These are phyloP conservation scores for Tinospora cordifolia DNA, from an alignment of 164 flowering plant species.

Conservation along the genomic window DNA sequence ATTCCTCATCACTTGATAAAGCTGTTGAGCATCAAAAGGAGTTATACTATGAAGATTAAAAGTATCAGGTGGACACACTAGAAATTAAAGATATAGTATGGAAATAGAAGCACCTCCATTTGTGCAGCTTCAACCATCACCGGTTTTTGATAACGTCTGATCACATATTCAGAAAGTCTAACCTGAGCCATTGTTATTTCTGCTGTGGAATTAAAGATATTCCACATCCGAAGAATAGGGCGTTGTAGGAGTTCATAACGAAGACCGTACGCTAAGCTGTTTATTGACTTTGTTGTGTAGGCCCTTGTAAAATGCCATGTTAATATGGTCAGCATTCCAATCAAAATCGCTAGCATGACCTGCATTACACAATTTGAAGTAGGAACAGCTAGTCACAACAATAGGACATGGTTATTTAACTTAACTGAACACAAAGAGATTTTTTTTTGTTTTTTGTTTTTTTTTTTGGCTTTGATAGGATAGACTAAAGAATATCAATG, in stretches of 20 bases:
- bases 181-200: constrained; percentile 90
- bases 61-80: not conserved
- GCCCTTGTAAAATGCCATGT: constrained; percentile 93
- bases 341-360: constrained; percentile 93
- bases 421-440: not conserved
- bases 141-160: constrained; percentile 49
- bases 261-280: constrained; percentile 78
- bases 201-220: constrained; percentile 74
- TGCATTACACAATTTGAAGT: constrained; percentile 29
- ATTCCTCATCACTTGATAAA: constrained; percentile 73
- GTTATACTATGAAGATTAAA: not conserved
- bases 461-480: not conserved
- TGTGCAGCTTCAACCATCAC: constrained; percentile 44
- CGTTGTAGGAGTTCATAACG: constrained; percentile 90
- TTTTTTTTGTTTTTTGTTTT: not conserved
- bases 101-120: constrained; percentile 54
- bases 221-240: constrained; percentile 92
- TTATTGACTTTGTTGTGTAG: constrained; percentile 72
- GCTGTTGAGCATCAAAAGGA: constrained; percentile 34
- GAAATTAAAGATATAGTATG: not conserved
- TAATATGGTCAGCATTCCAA: constrained; percentile 77
- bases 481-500: not conserved
- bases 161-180: constrained; percentile 80
- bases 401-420: not conserved
- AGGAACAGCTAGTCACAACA: not conserved